Conservation (phyloP, 2,329 filamentous ascomycete species). For the Aspergillus clavatus region DNA sequence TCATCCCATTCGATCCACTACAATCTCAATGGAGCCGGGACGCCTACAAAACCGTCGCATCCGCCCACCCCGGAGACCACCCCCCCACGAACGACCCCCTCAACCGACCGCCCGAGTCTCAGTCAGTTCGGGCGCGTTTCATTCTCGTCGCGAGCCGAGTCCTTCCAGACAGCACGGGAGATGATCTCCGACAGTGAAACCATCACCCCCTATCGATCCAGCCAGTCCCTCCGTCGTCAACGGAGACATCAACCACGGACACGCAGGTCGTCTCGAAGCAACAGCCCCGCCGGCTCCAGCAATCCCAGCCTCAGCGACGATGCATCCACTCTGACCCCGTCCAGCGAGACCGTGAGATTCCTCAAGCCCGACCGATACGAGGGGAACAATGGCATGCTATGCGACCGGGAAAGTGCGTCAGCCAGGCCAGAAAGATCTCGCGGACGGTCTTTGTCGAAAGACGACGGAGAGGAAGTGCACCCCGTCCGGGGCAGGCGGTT, state of each 20-base stretch:
- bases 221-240: slow-evolving; percentile 17
- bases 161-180: slow-evolving; percentile 68
- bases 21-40: slow-evolving; percentile 39
- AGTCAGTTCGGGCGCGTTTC: slow-evolving; percentile 53
- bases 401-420: background rate
- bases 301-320: slow-evolving; percentile 3
- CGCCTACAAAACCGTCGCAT: slow-evolving; percentile 61
- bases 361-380: background rate
- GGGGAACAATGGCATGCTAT: background rate
- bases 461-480: slow-evolving; percentile 17
- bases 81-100: slow-evolving; percentile 53
- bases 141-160: slow-evolving; percentile 58
- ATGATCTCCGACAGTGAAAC: slow-evolving; percentile 58
- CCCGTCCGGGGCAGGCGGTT: slow-evolving; percentile 28
- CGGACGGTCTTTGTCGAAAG: slow-evolving; percentile 8
- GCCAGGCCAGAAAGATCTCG: slow-evolving; percentile 4
- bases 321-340: background rate
- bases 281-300: slow-evolving; percentile 19
- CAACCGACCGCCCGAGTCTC: slow-evolving; percentile 32
- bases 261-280: slow-evolving; percentile 14
- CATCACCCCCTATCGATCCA: slow-evolving; percentile 24
- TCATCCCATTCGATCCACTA: slow-evolving; percentile 22
- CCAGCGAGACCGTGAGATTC: slow-evolving; percentile 1
- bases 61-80: slow-evolving; percentile 73
- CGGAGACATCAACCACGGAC: slow-evolving; percentile 13